phyloP scores from a whole-genome alignment of 306 rosid genomes.

The Vigna angularis region DNA sequence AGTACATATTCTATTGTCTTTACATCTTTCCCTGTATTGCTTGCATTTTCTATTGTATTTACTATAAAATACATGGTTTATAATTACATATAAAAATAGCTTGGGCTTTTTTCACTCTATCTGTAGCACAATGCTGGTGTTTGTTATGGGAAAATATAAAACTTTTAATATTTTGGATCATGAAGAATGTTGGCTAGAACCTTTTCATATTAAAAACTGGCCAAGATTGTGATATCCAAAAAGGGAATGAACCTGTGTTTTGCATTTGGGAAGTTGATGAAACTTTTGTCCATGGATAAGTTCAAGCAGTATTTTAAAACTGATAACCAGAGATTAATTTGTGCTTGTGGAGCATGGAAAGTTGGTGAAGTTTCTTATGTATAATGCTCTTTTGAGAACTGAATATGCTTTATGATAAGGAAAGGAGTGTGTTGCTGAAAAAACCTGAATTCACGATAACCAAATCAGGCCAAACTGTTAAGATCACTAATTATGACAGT shows the following conservation, averaged over 20 bases:
- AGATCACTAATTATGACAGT: background rate
- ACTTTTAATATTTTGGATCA: background rate
- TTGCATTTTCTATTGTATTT: background rate
- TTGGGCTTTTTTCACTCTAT: background rate
- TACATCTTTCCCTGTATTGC: background rate
- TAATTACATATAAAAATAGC: background rate
- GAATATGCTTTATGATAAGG: background rate
- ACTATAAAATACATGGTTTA: background rate
- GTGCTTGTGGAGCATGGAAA: no score
- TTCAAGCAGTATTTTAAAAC: no score
- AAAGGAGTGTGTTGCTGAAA: background rate
- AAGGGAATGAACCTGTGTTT: background rate
- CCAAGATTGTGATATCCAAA: background rate
- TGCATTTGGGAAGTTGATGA: background rate
- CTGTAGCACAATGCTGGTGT: background rate
- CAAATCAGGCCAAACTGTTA: background rate
- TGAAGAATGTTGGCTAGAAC: no score
- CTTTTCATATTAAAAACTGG: no score
- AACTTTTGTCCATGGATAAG: background rate
- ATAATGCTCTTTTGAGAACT: background rate
- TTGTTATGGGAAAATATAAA: background rate
- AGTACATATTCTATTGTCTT: constrained; percentile 4
- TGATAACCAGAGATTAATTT: no score
- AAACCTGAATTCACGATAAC: no score
- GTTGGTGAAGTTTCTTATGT: background rate